Base-by-base conservation (phyloP, 352 stramenopile genomes). In the Phytophthora citricola region DNA sequence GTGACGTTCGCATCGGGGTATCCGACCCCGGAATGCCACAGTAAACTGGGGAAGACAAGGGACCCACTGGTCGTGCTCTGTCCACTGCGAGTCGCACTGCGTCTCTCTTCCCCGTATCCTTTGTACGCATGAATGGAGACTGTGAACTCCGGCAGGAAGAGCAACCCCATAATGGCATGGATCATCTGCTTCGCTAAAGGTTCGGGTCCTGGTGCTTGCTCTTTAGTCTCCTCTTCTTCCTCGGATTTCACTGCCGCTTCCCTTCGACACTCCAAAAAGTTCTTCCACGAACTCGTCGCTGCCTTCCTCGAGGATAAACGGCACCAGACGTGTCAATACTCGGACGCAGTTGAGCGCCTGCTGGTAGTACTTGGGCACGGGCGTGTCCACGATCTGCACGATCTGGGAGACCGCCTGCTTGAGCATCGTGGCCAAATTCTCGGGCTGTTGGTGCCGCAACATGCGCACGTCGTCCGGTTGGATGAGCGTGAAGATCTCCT, bases 401-500 rank as follows among this genome's bases (percentile, higher is more conserved):
- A 96, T 64, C 69, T 95, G 88, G 9, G 79, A 85, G 17, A 95
- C 86, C 4, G 87, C 86, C 58, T 94, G 85, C 22, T 73, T 73
- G 24, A 96, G 69, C 88, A 96, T 93, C 32, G 87, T 94, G 49
- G 83, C 85, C 50, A 96, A 60, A 66, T 96, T 96, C 36, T 71
- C 63, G 4, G 87, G 85, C 71, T 94, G 86, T 63, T 96, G 87
- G 56, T 89, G 86, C 3, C 86, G 86, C 55, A 96, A 67, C 86
- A 96, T 96, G 64, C 88, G 88, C 66, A 96, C 87, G 55, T 96
- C 88, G 32, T 96, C 88, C 4, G 87, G 86, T 68, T 96, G 88
- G 63, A 96, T 93, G 66, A 96, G 85, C 70, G 87, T 94, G 70
- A 94, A 94, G 72, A 96, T 94, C 65, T 96, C 88, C 59, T 96